Conservation (phyloP, 805 yeast genomes). For the Yamadazyma insecticola region DNA sequence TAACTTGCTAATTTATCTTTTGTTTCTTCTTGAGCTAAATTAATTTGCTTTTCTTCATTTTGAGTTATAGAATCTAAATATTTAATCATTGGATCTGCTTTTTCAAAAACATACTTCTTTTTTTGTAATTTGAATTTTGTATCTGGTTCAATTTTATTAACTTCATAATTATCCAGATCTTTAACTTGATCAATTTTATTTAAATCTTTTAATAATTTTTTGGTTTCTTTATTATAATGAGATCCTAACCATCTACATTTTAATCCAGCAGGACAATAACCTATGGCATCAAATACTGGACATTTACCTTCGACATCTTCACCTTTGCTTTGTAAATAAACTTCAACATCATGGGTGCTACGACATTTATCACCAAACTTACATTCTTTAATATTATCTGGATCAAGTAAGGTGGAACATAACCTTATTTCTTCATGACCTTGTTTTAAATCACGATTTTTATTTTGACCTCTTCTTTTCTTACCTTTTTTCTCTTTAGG, state of each 20-base stretch:
- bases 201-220: slow-evolving; percentile 41
- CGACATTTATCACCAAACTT: slow-evolving; percentile 70
- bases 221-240: slow-evolving; percentile 52
- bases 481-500: slow-evolving; percentile 24
- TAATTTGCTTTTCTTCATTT: slow-evolving; percentile 32
- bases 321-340: slow-evolving; percentile 62
- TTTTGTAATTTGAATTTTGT: slow-evolving; percentile 49
- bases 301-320: slow-evolving; percentile 73
- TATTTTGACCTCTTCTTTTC: slow-evolving; percentile 76
- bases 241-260: slow-evolving; percentile 88
- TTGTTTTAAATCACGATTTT: slow-evolving; percentile 72
- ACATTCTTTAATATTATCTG: slow-evolving; percentile 45
- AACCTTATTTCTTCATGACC: slow-evolving; percentile 57
- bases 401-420: slow-evolving; percentile 62
- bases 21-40: slow-evolving; percentile 24
- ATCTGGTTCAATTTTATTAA: slow-evolving; percentile 55
- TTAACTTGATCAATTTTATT: slow-evolving; percentile 29
- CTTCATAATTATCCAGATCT: slow-evolving; percentile 44
- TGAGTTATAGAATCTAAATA: slow-evolving; percentile 61
- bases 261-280: slow-evolving; percentile 88
- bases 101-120: slow-evolving; percentile 55
- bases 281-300: slow-evolving; percentile 78
- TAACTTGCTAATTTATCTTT: slow-evolving; percentile 46
- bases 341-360: slow-evolving; percentile 67
- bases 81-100: slow-evolving; percentile 53